These are phyloP conservation scores for Metroxylon sagu DNA, from an alignment of 176 grass and related monocot species.

Conservation along the genomic window DNA sequence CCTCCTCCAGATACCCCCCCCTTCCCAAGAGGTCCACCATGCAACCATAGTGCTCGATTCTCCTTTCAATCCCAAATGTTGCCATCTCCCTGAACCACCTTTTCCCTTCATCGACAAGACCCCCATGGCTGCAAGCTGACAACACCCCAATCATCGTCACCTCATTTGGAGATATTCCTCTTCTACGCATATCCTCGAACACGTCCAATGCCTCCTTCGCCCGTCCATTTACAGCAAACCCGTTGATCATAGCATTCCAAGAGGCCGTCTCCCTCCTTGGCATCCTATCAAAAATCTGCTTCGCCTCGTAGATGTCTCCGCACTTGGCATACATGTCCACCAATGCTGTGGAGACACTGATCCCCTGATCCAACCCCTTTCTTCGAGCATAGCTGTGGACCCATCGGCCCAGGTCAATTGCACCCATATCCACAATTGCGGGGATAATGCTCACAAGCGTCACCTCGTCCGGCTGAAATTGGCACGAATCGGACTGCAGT, in stretches of 20 bases:
- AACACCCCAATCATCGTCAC: slow-evolving; percentile 16
- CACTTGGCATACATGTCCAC: slow-evolving; percentile 22
- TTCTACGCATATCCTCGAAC: slow-evolving; percentile 14
- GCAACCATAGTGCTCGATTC: slow-evolving; percentile 23
- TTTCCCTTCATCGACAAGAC: slow-evolving; percentile 16
- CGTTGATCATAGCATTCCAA: slow-evolving; percentile 27
- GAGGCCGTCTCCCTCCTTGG: slow-evolving; percentile 4
- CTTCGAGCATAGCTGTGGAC: slow-evolving; percentile 18
- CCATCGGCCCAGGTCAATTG: slow-evolving; percentile 22
- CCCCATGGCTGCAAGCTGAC: slow-evolving; percentile 19
- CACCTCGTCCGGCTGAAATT: slow-evolving; percentile 9
- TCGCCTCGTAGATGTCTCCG: slow-evolving; percentile 7
- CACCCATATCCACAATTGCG: slow-evolving; percentile 12
- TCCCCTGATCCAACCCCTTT: slow-evolving; percentile 11
- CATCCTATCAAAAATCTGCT: slow-evolving; percentile 2
- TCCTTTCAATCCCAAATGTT: neutral
- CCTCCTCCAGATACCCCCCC: slow-evolving; percentile 16
- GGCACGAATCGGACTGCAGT: slow-evolving; percentile 7
- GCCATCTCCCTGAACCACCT: slow-evolving; percentile 22
- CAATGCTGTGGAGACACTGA: slow-evolving; percentile 14
- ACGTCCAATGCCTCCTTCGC: slow-evolving; percentile 7
- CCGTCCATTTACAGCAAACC: slow-evolving; percentile 12
- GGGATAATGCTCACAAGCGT: slow-evolving; percentile 20
- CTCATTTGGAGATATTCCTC: slow-evolving; percentile 2
- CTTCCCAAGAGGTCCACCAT: slow-evolving; percentile 26